Conservation (phyloP, 2,329 filamentous ascomycete genomes). For the Cytospora paraplurivora region DNA sequence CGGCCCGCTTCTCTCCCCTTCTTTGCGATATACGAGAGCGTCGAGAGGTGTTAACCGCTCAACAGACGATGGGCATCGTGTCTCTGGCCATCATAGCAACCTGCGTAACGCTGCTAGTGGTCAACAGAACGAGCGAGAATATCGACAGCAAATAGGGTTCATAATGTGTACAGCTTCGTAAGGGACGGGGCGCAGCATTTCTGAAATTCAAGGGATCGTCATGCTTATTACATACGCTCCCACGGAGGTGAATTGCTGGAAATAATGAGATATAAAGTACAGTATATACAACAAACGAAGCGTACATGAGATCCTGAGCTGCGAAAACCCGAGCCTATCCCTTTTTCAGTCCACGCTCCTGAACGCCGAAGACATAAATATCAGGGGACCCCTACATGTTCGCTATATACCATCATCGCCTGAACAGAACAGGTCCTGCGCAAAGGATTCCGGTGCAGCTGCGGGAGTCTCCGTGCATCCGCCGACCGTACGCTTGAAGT, state of each 20-base stretch:
- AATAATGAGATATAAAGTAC: background rate
- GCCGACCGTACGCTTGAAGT: constrained; percentile 68
- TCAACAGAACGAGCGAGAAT: constrained; percentile 43
- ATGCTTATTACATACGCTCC: background rate
- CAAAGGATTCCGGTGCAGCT: constrained; percentile 40
- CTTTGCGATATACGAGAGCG: background rate
- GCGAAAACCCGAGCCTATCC: background rate
- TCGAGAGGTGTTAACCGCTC: background rate
- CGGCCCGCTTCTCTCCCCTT: background rate
- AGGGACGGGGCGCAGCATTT: background rate
- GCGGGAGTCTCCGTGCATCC: constrained; percentile 52
- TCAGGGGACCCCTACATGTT: constrained; percentile 16
- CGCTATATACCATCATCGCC: constrained; percentile 36
- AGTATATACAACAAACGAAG: constrained; percentile 20
- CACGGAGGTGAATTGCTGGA: background rate
- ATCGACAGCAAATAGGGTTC: constrained; percentile 26
- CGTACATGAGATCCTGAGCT: background rate
- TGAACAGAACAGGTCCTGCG: constrained; percentile 68
- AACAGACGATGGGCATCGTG: constrained; percentile 62
- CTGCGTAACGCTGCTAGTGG: constrained; percentile 63
- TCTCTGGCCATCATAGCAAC: constrained; percentile 65
- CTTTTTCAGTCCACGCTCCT: background rate
- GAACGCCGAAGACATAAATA: constrained; percentile 11
- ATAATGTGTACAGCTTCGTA: background rate
- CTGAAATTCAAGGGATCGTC: background rate